Conservation (phyloP, 164 flowering plant species). For the Chimonanthus praecox region DNA sequence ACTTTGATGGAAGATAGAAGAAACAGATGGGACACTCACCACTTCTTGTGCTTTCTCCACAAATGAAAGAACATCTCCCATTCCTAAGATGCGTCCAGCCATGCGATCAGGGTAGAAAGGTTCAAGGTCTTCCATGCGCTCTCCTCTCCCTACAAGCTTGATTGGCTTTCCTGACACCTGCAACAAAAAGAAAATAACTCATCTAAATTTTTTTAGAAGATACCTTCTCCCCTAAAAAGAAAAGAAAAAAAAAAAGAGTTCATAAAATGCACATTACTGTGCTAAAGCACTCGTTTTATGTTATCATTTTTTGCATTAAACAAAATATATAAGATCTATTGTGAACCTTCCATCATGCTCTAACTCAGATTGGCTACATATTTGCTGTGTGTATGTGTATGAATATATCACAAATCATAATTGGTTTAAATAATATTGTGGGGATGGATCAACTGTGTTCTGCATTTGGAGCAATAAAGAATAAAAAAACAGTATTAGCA, state of each 20-base stretch:
- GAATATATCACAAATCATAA: neutral
- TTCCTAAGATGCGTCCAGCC: constrained; percentile 97
- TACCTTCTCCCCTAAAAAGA: too few relatives aligned
- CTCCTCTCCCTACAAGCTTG: constrained; percentile 97
- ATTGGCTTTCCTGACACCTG: constrained; percentile 99
- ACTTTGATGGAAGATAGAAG: constrained; percentile 2
- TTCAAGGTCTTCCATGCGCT: constrained; percentile 96
- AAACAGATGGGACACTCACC: constrained; percentile 43
- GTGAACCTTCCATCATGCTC: neutral
- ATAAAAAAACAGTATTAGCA: too few relatives aligned
- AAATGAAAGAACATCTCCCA: constrained; percentile 98
- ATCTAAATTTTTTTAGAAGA: too few relatives aligned
- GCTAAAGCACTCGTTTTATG: neutral
- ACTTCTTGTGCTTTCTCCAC: constrained; percentile 99
- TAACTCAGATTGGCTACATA: too few relatives aligned
- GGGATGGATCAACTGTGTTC: neutral
- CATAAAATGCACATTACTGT: neutral
- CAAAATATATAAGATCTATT: neutral
- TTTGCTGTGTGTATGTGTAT: neutral
- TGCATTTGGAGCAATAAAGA: neutral
- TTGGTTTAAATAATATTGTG: neutral
- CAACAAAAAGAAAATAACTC: neutral
- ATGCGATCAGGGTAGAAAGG: constrained; percentile 98
- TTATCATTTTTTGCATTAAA: too few relatives aligned
- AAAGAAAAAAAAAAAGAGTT: neutral